Evolutionary conservation across 1,284 basidiomycete genomes (phyloP).

Genomic region (Moesziomyces sp.): DNA sequence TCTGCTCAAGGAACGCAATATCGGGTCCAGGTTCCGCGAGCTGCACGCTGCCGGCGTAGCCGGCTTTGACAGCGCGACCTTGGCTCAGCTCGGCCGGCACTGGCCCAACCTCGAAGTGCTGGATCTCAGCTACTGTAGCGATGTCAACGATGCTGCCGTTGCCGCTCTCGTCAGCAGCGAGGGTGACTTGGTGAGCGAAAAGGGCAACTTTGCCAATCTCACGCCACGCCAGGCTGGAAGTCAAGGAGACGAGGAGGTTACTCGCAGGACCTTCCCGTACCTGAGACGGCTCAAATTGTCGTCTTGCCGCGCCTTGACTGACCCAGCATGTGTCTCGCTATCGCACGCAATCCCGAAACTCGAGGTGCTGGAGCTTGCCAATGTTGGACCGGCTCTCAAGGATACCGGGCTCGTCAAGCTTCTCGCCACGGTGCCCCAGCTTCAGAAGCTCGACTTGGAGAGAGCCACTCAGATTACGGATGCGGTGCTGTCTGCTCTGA

Average conservation of each 20-base stretch:
- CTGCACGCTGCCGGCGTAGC: constrained; percentile 77
- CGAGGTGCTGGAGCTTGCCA: constrained; percentile 83
- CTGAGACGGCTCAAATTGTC: constrained; percentile 84
- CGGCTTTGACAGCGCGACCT: constrained; percentile 73
- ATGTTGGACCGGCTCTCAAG: constrained; percentile 70
- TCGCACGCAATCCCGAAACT: constrained; percentile 78
- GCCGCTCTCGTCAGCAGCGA: constrained; percentile 74
- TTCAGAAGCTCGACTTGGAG: constrained; percentile 84
- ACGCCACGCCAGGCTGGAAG: constrained; percentile 49
- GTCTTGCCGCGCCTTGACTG: constrained; percentile 78
- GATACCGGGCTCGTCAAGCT: constrained; percentile 80
- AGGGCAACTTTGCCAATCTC: constrained; percentile 26
- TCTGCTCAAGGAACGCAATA: constrained; percentile 30
- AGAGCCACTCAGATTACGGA: constrained; percentile 82
- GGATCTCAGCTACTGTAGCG: constrained; percentile 76
- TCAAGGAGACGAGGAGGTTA: constrained; percentile 26
- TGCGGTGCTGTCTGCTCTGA: constrained; percentile 76
- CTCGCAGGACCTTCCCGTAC: constrained; percentile 58
- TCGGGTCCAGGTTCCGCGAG: constrained; percentile 24
- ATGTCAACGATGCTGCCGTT: constrained; percentile 79
- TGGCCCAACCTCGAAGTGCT: constrained; percentile 77
- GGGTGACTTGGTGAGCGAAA: constrained; percentile 15
- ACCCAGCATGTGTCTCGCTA: constrained; percentile 78
- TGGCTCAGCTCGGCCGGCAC: constrained; percentile 71
- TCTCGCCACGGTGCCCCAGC: constrained; percentile 76